Evolutionary conservation across 1,284 basidiomycete species (phyloP).

Genomic region (Rhodotorula mucilaginosa): DNA sequence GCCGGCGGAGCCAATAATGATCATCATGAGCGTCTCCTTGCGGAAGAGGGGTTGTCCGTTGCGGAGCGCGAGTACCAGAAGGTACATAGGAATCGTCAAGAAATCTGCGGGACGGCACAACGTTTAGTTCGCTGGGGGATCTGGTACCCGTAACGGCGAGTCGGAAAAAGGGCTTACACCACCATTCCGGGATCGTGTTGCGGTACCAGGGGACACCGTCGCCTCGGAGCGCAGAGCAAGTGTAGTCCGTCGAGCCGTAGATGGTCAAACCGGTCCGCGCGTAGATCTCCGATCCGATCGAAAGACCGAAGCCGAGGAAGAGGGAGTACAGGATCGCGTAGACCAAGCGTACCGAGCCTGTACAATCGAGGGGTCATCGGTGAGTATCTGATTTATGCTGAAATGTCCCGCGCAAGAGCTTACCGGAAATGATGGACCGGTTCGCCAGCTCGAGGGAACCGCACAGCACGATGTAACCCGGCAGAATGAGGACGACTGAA

Average conservation of each 20-base stretch:
- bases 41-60: constrained; percentile 70
- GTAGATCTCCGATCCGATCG: constrained; percentile 69
- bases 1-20: constrained; percentile 66
- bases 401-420: constrained; percentile 53
- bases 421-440: constrained; percentile 67
- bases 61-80: constrained; percentile 68
- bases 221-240: constrained; percentile 29
- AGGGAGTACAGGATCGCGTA: constrained; percentile 53
- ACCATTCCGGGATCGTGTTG: constrained; percentile 50
- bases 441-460: constrained; percentile 72
- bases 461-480: constrained; percentile 75
- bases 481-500: constrained; percentile 82
- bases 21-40: constrained; percentile 66
- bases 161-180: constrained; percentile 49
- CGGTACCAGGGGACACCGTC: constrained; percentile 47
- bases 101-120: constrained; percentile 56
- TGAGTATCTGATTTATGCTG: constrained; percentile 50
- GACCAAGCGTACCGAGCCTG: constrained; percentile 77
- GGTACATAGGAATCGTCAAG: constrained; percentile 74
- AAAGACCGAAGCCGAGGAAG: constrained; percentile 78
- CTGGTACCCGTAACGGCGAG: neutral
- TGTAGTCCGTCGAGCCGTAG: constrained; percentile 30
- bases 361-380: constrained; percentile 50
- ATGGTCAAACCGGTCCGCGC: constrained; percentile 31
- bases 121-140: too few species aligned